Base-by-base conservation (phyloP, 2,329 filamentous ascomycete species). In the Colletotrichum sp. region DNA sequence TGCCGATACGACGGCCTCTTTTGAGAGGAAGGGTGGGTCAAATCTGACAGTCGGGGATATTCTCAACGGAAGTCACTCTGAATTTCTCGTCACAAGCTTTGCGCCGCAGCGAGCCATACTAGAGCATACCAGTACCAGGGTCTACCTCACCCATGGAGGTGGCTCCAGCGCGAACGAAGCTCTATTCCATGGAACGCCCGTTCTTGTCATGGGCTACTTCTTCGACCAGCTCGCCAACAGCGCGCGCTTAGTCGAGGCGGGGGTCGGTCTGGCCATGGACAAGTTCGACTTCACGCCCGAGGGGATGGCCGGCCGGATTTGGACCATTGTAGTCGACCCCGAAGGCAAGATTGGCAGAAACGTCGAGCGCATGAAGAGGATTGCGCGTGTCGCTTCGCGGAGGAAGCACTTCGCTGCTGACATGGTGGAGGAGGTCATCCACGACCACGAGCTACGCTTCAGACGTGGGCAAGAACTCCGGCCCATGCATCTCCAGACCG, bases 401-500 rank as follows among this genome's bases (percentile, higher is more conserved):
- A 80, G 83, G 13, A 88, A 87, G 77, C 57, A 87, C 6, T 77
- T 82, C 6, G 86, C 83, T 0, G 85, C 83, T 1, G 85, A 87
- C 66, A 79, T 88, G 7, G 79, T 87, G 8, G 87, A 88, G 69
- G 86, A 88, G 76, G 77, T 87, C 15, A 79, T 0, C 85, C 28
- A 34, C 36, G 63, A 68, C 18, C 87, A 88, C 72, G 81, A 80
- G 9, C 78, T 83, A 6, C 82, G 85, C 4, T 81, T 87, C 2
- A 77, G 77, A 4, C 80, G 79, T 1, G 83, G 81, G 1, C 26
- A 57, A 7, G 78, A 79, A 68, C 60, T 80, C 3, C 78, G 81
- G 2, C 84, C 85, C 3, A 87, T 87, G 84, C 86, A 88, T 75
- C 79, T 87, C 13, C 84, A 88, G 79, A 88, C 86, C 3, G 85